Conservation (phyloP, 176 grass and related monocot species). For the Hsuehochloa calcarea region DNA sequence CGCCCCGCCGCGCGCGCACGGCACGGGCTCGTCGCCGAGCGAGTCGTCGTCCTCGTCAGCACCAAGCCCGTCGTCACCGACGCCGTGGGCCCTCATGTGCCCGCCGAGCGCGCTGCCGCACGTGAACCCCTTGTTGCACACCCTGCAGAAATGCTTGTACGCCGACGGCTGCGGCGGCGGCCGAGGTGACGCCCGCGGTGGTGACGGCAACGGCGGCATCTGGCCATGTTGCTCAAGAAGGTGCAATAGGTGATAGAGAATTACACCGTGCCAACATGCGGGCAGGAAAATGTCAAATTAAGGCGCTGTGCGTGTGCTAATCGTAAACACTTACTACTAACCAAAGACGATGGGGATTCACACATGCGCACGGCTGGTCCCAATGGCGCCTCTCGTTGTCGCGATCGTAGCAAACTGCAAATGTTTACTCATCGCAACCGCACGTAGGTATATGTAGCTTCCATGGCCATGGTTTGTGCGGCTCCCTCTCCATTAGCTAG, state of each 20-base stretch:
- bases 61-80: conserved; percentile 30
- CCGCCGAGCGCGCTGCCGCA: conserved; percentile 86
- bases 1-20: neutral
- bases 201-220: conserved; percentile 44
- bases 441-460: conserved; percentile 20
- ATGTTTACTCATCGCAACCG: neutral
- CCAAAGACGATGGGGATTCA: conserved; percentile 25
- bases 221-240: conserved; percentile 33
- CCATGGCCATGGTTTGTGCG: neutral
- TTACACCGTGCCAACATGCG: neutral
- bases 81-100: conserved; percentile 83
- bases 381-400: neutral
- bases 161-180: conserved; percentile 19
- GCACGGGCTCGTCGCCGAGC: conserved; percentile 17
- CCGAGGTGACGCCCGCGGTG: conserved; percentile 5
- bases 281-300: neutral
- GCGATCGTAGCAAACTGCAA: neutral
- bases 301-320: neutral
- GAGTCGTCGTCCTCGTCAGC: conserved; percentile 8
- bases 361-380: neutral
- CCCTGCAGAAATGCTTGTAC: conserved; percentile 76
- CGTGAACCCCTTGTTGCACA: conserved; percentile 82
- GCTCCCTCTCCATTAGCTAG: neutral
- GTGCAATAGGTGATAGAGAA: neutral
- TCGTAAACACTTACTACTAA: conserved; percentile 6